Percentiles rank a stretch among this genome's conserved stretches.
phyloP scores from a whole-genome alignment of 305 asterid genomes.

The Fraxinus sp. region DNA sequence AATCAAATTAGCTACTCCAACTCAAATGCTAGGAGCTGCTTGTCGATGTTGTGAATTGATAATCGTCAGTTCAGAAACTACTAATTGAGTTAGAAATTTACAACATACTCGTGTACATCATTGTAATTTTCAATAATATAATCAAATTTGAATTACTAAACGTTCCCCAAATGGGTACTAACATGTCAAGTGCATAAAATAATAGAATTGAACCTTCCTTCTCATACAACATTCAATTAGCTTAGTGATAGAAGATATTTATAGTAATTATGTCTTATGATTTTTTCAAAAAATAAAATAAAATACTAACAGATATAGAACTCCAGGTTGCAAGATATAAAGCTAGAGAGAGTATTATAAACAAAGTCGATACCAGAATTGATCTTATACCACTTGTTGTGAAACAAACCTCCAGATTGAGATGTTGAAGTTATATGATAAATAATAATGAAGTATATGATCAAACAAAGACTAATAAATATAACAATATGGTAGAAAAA shows the following conservation, averaged over 20 bases:
- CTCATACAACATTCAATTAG: background rate
- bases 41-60: background rate
- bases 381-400: too few relatives aligned
- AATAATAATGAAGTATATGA: too few relatives aligned
- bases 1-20: background rate
- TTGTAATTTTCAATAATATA: too few relatives aligned
- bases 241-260: background rate
- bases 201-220: background rate
- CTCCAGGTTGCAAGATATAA: background rate
- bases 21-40: background rate
- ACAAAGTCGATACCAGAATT: too few relatives aligned
- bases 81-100: background rate
- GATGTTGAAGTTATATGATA: too few relatives aligned
- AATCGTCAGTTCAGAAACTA: background rate
- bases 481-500: too few relatives aligned
- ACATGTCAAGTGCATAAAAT: background rate
- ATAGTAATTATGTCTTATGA: too few relatives aligned
- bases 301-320: background rate
- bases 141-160: too few relatives aligned
- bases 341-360: background rate
- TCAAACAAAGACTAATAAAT: too few relatives aligned
- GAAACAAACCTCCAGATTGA: too few relatives aligned
- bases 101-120: too few relatives aligned
- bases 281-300: too few relatives aligned
- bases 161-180: background rate